Evolutionary conservation across 768 basidiomycete genomes (phyloP).

Genomic region (Rubroboletus satanas): DNA sequence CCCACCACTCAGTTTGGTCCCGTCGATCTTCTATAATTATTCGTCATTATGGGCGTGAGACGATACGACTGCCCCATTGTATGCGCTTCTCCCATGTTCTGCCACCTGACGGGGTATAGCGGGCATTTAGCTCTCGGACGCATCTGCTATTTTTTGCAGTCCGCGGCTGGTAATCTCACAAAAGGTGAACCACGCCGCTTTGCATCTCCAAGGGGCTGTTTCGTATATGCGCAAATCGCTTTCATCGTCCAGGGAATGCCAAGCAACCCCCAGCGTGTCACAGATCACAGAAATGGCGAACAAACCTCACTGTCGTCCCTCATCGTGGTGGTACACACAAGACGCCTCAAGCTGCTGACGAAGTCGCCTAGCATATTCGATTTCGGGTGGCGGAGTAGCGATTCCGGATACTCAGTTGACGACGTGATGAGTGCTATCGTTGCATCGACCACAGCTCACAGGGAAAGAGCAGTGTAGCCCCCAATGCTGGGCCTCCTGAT

Average conservation of each 20-base stretch:
- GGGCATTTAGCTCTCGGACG: constrained; percentile 76
- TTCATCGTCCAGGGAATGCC: constrained; percentile 76
- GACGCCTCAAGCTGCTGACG: no score
- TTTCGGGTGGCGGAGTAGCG: constrained; percentile 90
- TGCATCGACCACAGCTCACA: constrained; percentile 48
- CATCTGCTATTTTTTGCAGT: constrained; percentile 89
- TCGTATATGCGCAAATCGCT: constrained; percentile 64
- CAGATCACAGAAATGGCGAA: constrained; percentile 84
- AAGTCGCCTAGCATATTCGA: no score
- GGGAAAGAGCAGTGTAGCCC: not conserved
- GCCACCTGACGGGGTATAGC: constrained; percentile 66
- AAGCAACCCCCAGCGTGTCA: constrained; percentile 79
- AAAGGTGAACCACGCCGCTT: constrained; percentile 54
- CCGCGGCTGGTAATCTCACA: constrained; percentile 55
- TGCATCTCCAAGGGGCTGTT: constrained; percentile 61
- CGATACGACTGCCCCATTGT: no score
- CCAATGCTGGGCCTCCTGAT: not conserved
- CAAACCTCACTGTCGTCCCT: constrained; percentile 89
- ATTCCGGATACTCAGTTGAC: constrained; percentile 71
- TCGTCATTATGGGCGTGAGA: constrained; percentile 81
- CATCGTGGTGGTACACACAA: no score
- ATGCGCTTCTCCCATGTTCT: no score
- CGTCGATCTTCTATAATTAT: constrained; percentile 88
- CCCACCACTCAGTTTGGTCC: constrained; percentile 90
- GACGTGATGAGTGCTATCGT: constrained; percentile 74